These are phyloP conservation scores for Salix dunnii DNA, from an alignment of 345 rosid species.

Conservation along the genomic window DNA sequence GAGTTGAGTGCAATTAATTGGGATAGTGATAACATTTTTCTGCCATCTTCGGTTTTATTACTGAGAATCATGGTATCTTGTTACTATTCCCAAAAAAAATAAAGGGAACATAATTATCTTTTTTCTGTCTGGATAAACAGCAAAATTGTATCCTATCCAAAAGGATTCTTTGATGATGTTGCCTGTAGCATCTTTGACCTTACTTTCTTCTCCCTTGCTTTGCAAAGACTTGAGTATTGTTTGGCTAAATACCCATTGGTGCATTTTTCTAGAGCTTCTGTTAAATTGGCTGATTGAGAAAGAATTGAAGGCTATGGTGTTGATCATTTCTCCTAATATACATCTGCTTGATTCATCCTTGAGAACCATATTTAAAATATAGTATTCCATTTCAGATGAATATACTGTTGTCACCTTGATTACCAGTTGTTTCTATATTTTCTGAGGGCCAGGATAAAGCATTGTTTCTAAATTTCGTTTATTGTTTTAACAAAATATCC, in stretches of 20 bases:
- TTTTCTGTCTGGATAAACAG: no score
- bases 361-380: background rate
- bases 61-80: background rate
- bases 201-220: no score
- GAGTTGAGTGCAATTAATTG: constrained; percentile 3
- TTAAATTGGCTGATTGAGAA: background rate
- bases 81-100: background rate
- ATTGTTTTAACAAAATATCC: background rate
- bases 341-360: background rate
- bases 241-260: no score
- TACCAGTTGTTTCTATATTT: no score
- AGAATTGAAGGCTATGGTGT: background rate
- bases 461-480: no score
- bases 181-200: no score
- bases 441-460: no score
- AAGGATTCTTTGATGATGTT: background rate
- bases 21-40: background rate
- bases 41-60: background rate
- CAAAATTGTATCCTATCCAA: background rate
- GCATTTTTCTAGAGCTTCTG: no score
- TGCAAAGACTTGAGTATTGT: no score
- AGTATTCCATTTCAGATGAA: background rate
- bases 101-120: no score
- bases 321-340: background rate
- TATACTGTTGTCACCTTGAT: background rate